These are phyloP conservation scores for Pichia norvegensis DNA, from an alignment of 1,139 yeast species.

Conservation along the genomic window DNA sequence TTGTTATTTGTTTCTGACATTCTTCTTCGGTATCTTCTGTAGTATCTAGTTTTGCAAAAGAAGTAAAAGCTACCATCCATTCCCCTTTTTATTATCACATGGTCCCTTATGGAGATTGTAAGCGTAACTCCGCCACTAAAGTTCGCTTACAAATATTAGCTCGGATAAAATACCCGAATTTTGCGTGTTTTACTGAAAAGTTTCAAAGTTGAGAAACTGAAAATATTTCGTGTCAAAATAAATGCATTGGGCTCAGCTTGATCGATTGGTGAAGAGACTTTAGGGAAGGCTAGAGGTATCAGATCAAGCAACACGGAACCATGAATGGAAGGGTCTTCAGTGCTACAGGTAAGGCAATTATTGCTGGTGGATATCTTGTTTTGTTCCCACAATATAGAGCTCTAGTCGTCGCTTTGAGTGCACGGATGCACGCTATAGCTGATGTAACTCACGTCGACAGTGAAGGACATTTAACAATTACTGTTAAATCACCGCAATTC, in stretches of 20 bases:
- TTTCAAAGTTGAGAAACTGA: too few species aligned
- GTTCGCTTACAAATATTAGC: background rate
- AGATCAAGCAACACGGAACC: too few species aligned
- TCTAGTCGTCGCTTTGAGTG: constrained; percentile 79
- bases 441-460: constrained; percentile 3
- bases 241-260: too few species aligned
- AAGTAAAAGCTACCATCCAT: background rate
- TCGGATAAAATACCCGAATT: background rate
- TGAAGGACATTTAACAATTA: constrained; percentile 28
- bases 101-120: background rate
- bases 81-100: background rate
- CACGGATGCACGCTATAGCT: constrained; percentile 75
- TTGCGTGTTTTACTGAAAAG: background rate
- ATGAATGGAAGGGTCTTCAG: constrained; percentile 38
- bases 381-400: constrained; percentile 68
- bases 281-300: too few species aligned
- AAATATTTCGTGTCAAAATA: too few species aligned
- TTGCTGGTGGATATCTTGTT: constrained; percentile 93
- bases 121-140: background rate
- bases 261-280: too few species aligned
- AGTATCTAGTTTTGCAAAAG: background rate
- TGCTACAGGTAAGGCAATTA: constrained; percentile 91
- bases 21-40: too few species aligned
- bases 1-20: background rate
- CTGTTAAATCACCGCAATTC: constrained; percentile 75